These are phyloP conservation scores for Hirsutella thompsonii DNA, from an alignment of 2,329 filamentous ascomycete genomes.

Conservation along the genomic window DNA sequence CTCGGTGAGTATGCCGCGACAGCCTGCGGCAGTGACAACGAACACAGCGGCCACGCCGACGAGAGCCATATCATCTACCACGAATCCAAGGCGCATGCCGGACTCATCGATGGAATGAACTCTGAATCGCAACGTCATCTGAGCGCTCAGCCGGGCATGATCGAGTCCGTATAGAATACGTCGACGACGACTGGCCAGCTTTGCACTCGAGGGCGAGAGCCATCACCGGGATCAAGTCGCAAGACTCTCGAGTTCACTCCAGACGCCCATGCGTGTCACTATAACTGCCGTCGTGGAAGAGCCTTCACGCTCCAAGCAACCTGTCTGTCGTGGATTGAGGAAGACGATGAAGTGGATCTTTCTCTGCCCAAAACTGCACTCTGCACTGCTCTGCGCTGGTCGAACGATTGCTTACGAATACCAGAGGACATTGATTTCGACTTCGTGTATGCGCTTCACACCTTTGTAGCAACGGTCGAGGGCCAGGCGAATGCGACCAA, in stretches of 20 bases:
- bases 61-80: slow-evolving; percentile 6
- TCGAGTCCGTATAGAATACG: slow-evolving; percentile 2
- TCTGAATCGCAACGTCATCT: neutral
- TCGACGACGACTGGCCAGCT: neutral
- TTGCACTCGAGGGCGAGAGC: neutral
- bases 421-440: slow-evolving; percentile 99
- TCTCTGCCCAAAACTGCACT: slow-evolving; percentile 40
- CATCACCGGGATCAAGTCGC: neutral
- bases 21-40: slow-evolving; percentile 11
- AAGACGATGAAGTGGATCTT: slow-evolving; percentile 52
- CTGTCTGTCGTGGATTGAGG: slow-evolving; percentile 29
- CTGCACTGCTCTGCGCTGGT: slow-evolving; percentile 63
- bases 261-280: neutral
- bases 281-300: slow-evolving; percentile 11
- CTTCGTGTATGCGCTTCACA: slow-evolving; percentile 96
- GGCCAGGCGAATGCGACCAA: slow-evolving; percentile 97
- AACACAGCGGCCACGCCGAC: slow-evolving; percentile 19
- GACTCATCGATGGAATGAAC: neutral
- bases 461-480: slow-evolving; percentile 94
- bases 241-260: neutral
- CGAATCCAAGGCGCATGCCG: slow-evolving; percentile 4
- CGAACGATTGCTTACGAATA: slow-evolving; percentile 74
- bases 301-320: slow-evolving; percentile 25
- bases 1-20: slow-evolving; percentile 30
- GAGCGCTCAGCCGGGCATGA: neutral